Base-by-base conservation (phyloP, 129 eudicot species). In the Tagetes erecta region DNA sequence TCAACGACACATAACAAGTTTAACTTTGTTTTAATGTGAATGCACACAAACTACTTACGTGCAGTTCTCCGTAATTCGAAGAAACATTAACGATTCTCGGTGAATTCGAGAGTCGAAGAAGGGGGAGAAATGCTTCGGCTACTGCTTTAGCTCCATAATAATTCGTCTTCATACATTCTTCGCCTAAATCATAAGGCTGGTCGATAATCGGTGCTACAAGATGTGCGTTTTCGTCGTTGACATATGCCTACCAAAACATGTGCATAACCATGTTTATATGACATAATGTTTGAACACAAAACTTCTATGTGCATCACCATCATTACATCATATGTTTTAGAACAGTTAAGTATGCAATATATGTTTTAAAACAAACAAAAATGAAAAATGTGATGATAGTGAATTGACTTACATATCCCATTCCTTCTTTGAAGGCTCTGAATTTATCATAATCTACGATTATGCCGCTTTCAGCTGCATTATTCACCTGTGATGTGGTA, bases 1-100 rank as follows among this genome's bases (percentile, higher is more conserved):
- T 1, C 5, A 34, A 27, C 8, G 31, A 7, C 35, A 27, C 6
- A 8, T 55, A 11, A 55, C 6, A 6, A 1, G 6, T 58, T 58
- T 33, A 1, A 35, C 9, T 66, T 52, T 9, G 14, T 6, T 51
- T 68, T 67, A 3, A 34, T 3, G 42, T 34, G 37, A 14, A 3
- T 13, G 58, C 10, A 52, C 4, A 13, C 2, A 50, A 27, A 45
- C 7, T 73, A 58, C 80, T 67, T 83, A 77, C 87, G 41, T 7
- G n/a, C 68, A 86, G 79, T 31, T 76, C 60, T 59, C 83, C 83
- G 11, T 4, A 74, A 13, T 0, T n/a, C 49, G 90, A 83, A 11
- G 85, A 64, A 8, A 86, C 47, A 42, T 80, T 86, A 2, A 86
- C 87, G 35, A 86, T 80, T 83, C 87, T 80, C 10, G 90, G 77